Percentiles rank a stretch among this genome's conserved stretches.
Conservation (phyloP, 495 filamentous ascomycete species). For the Friedmanniomyces simplex region DNA sequence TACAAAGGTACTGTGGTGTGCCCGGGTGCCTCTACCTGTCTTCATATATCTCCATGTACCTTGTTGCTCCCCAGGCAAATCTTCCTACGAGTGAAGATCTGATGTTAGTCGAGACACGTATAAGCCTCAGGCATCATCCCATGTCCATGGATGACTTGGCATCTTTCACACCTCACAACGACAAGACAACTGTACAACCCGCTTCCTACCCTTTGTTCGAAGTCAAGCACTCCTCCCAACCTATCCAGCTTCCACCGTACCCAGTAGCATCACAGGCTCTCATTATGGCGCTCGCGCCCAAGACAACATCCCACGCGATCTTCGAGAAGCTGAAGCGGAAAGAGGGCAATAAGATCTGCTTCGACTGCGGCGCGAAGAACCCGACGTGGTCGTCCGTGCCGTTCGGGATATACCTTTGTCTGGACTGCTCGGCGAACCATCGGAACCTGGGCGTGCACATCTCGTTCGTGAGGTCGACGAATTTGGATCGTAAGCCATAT, state of each 20-base stretch:
- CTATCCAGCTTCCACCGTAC: constrained; percentile 7
- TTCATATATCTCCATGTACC: no score
- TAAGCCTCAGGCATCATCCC: no score
- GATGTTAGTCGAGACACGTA: no score
- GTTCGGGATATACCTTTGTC: constrained; percentile 93
- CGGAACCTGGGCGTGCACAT: constrained; percentile 49
- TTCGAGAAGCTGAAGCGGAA: constrained; percentile 96
- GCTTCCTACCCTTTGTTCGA: no score
- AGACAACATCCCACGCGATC: constrained; percentile 90
- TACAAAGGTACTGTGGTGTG: no score
- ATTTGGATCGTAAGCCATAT: constrained; percentile 76
- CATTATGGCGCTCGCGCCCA: constrained; percentile 72
- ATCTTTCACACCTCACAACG: no score
- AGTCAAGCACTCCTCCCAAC: no score
- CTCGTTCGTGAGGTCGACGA: constrained; percentile 96
- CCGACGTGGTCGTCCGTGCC: constrained; percentile 97
- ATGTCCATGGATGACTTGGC: no score
- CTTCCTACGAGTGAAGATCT: no score
- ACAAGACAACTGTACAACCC: no score
- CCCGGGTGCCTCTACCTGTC: no score
- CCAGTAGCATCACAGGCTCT: constrained; percentile 6
- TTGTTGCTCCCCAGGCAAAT: no score
- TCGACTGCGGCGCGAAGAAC: constrained; percentile 93
- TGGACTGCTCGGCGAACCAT: constrained; percentile 69
- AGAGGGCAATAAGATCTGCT: constrained; percentile 94